A percentile compares a stretch with the other conserved stretches of the same genome.
phyloP scores from a whole-genome alignment of 1,139 yeast species.

The Debaryomyces subglobosus region DNA sequence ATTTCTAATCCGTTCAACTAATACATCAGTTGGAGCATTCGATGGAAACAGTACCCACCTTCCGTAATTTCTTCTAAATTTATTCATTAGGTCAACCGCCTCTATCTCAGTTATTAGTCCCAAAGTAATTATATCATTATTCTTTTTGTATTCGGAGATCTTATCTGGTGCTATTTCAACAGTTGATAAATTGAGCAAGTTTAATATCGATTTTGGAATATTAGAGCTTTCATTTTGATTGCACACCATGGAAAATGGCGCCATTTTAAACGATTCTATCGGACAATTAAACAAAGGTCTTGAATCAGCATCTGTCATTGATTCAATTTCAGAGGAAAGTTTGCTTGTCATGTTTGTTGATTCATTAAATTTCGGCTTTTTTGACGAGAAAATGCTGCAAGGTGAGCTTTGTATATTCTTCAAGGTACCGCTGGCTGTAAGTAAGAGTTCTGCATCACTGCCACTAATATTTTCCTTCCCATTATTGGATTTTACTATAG shows the following conservation, averaged over 20 bases:
- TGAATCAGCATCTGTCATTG: not conserved
- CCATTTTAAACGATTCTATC: slow-evolving; percentile 42
- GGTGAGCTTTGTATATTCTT: slow-evolving; percentile 10
- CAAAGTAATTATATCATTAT: slow-evolving; percentile 17
- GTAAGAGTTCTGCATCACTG: slow-evolving; percentile 28
- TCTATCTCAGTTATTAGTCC: slow-evolving; percentile 56
- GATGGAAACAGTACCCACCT: slow-evolving; percentile 80
- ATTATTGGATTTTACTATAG: slow-evolving; percentile 21
- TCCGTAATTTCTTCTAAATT: slow-evolving; percentile 69
- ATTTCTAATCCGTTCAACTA: slow-evolving; percentile 54
- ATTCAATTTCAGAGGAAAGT: not conserved
- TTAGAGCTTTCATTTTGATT: slow-evolving; percentile 32
- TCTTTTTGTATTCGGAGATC: not conserved
- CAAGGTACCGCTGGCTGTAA: slow-evolving; percentile 34
- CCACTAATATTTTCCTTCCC: slow-evolving; percentile 13
- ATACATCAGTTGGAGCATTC: slow-evolving; percentile 47
- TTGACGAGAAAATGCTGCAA: not conserved
- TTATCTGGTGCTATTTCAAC: slow-evolving; percentile 1
- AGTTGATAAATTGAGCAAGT: slow-evolving; percentile 36
- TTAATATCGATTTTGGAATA: slow-evolving; percentile 49
- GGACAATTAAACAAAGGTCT: slow-evolving; percentile 40
- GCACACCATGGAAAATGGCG: slow-evolving; percentile 54
- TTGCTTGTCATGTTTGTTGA: not conserved
- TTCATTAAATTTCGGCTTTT: not conserved
- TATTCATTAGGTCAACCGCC: slow-evolving; percentile 52